These are phyloP conservation scores for Rhizopus sp. DNA, from an alignment of 371 early-diverging fungal genomes.

Conservation along the genomic window DNA sequence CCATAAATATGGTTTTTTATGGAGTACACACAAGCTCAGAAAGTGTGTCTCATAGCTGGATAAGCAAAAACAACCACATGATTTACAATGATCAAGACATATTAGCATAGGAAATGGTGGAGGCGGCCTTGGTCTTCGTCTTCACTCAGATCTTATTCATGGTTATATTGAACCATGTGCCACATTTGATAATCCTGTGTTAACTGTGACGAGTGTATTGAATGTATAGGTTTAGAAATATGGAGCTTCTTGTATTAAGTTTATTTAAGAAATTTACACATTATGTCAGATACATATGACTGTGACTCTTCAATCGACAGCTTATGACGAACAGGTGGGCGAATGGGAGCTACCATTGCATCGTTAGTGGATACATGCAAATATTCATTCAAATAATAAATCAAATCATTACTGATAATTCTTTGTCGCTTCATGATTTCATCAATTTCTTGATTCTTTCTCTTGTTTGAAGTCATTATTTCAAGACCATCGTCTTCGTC, in stretches of 20 bases:
- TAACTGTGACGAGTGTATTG: slow-evolving; percentile 20
- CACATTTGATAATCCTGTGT: slow-evolving; percentile 37
- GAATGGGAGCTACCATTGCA: slow-evolving; percentile 25
- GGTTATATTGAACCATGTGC: slow-evolving; percentile 40
- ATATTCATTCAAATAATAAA: background rate
- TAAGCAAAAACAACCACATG: slow-evolving; percentile 33
- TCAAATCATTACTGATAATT: slow-evolving; percentile 8
- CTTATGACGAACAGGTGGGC: slow-evolving; percentile 6
- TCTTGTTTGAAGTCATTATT: slow-evolving; percentile 3
- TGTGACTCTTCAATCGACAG: background rate
- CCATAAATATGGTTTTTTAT: slow-evolving; percentile 27
- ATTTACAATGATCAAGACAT: slow-evolving; percentile 32
- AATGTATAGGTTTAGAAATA: slow-evolving; percentile 40
- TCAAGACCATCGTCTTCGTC: background rate
- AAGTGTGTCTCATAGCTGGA: slow-evolving; percentile 30
- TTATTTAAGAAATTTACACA: slow-evolving; percentile 1
- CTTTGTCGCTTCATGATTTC: slow-evolving; percentile 9
- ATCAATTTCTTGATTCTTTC: background rate
- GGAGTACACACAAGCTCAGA: slow-evolving; percentile 26
- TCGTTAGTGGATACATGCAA: too few relatives aligned
- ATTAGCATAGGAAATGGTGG: slow-evolving; percentile 41
- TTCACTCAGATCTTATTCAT: slow-evolving; percentile 38
- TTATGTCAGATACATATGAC: background rate
- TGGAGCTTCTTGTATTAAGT: slow-evolving; percentile 37
- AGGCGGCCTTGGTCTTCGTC: slow-evolving; percentile 38